These are phyloP conservation scores for Mrakiaceae sp. DNA, from an alignment of 1,284 basidiomycete species.

Conservation along the genomic window DNA sequence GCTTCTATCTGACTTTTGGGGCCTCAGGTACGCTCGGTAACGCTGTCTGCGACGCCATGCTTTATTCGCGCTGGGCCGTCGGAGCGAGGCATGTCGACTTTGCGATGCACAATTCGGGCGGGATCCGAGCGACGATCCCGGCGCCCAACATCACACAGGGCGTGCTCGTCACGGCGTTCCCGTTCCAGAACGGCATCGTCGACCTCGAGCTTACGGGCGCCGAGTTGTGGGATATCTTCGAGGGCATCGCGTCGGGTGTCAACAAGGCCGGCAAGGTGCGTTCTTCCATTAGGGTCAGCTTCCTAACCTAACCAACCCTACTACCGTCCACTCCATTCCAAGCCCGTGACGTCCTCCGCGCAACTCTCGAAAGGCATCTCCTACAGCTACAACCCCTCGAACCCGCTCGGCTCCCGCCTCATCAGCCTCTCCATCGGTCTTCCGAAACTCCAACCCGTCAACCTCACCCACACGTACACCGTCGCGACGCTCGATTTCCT, in stretches of 20 bases:
- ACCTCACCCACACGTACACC: conserved; percentile 26
- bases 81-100: conserved; percentile 22
- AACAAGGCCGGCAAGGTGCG: conserved; percentile 9
- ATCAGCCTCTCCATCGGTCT: conserved; percentile 31
- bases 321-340: not conserved
- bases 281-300: not conserved
- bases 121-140: conserved; percentile 36
- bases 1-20: not conserved
- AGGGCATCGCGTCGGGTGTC: conserved; percentile 22
- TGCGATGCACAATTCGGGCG: conserved; percentile 28
- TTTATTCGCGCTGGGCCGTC: conserved; percentile 24
- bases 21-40: conserved; percentile 32
- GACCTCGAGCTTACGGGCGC: conserved; percentile 27
- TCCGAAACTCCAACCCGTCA: conserved; percentile 16
- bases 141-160: conserved; percentile 35
- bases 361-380: conserved; percentile 35
- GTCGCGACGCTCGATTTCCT: conserved; percentile 19
- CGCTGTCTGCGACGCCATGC: conserved; percentile 36
- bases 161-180: conserved; percentile 31
- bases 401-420: conserved; percentile 28
- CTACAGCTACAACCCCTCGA: conserved; percentile 34
- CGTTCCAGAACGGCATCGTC: conserved; percentile 36
- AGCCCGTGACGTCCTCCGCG: conserved; percentile 33
- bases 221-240: conserved; percentile 26
- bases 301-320: not conserved